Conservation (phyloP, 192 early-diverging fungal genomes). For the Coemansia sp. region DNA sequence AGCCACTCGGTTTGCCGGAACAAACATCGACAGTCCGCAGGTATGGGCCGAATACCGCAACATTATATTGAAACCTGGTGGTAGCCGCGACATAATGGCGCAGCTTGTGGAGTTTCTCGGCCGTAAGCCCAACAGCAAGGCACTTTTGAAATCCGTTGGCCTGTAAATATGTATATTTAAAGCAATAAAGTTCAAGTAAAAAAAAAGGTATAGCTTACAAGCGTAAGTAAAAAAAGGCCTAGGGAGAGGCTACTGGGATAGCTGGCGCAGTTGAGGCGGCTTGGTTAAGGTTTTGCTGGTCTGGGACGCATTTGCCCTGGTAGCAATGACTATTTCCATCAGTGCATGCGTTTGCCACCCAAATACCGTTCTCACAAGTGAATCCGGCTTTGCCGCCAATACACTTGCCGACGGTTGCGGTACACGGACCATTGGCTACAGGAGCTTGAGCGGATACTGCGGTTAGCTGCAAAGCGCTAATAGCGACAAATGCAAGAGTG, state of each 20-base stretch:
- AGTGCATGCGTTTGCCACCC: background rate
- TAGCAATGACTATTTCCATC: background rate
- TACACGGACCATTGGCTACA: background rate
- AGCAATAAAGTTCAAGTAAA: background rate
- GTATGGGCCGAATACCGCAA: constrained; percentile 7
- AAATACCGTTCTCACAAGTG: background rate
- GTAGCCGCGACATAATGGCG: background rate
- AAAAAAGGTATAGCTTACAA: too few relatives aligned
- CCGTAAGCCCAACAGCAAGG: background rate
- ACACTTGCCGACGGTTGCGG: background rate
- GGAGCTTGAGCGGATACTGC: background rate
- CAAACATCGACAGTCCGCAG: constrained; percentile 36
- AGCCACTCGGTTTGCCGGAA: constrained; percentile 54
- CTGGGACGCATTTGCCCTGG: background rate
- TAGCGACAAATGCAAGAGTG: background rate
- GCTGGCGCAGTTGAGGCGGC: background rate
- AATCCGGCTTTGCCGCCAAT: background rate
- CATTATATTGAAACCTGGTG: constrained; percentile 3
- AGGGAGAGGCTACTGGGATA: too few relatives aligned
- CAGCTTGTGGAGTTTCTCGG: background rate
- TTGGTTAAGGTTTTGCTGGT: background rate
- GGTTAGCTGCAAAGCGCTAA: background rate
- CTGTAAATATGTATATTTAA: too few relatives aligned
- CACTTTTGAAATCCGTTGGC: background rate
- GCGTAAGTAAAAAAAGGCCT: too few relatives aligned